A percentile compares a stretch with the other conserved stretches of the same genome.
Conservation (phyloP, 176 grass and related monocot genomes). For the Elaeis guineensis region DNA sequence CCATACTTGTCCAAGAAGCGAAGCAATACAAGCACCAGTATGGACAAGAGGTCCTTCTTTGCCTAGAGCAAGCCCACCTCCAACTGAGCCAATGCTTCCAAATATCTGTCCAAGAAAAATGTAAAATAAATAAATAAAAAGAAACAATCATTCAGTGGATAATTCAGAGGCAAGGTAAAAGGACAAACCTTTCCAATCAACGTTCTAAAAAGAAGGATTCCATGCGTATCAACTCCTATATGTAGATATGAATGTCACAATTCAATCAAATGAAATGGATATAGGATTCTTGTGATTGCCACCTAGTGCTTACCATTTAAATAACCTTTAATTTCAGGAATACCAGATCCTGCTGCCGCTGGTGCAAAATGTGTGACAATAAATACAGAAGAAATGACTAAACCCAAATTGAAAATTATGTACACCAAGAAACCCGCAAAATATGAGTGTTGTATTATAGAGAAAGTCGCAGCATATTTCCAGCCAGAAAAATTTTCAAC, state of each 20-base stretch:
- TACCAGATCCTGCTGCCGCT: constrained; percentile 98
- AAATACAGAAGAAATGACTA: constrained; percentile 88
- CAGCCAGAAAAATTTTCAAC: constrained; percentile 99
- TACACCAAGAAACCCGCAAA: constrained; percentile 87
- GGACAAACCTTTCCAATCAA: constrained; percentile 78
- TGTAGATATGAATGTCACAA: no score
- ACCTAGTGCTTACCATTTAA: constrained; percentile 65
- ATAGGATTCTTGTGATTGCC: not conserved
- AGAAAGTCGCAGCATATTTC: constrained; percentile 88
- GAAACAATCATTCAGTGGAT: not conserved
- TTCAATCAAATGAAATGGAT: no score
- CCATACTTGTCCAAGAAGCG: constrained; percentile 88
- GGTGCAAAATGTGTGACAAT: constrained; percentile 87
- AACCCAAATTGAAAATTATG: constrained; percentile 69
- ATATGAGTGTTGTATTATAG: constrained; percentile 96
- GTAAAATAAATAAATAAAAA: no score
- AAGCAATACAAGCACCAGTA: constrained; percentile 98
- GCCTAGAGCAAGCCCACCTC: constrained; percentile 90
- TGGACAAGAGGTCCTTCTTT: constrained; percentile 99
- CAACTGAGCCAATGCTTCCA: constrained; percentile 98
- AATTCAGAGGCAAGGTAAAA: not conserved
- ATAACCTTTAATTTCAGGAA: constrained; percentile 99
- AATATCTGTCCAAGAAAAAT: constrained; percentile 49
- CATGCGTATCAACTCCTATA: constrained; percentile 95
- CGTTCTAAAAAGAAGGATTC: constrained; percentile 94